Evolutionary conservation across 352 stramenopile species (phyloP).

Genomic region (Phytophthora hybrid): DNA sequence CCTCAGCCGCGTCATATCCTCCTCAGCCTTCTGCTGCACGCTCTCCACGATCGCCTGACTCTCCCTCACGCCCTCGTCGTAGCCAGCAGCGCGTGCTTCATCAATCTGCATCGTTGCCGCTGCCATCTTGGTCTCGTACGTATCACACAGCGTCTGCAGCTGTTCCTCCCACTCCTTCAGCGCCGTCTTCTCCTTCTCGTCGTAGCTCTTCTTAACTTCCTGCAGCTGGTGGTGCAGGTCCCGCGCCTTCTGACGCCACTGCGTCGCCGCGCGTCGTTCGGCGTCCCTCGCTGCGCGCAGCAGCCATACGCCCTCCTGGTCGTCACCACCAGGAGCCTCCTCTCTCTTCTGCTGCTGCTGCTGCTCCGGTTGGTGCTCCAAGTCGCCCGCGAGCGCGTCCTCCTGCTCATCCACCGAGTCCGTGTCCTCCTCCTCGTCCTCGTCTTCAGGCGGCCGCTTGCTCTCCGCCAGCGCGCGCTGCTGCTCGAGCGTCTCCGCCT

Average conservation of each 20-base stretch:
- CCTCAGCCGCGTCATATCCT: constrained; percentile 43
- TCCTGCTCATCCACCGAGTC: constrained; percentile 43
- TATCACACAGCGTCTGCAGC: constrained; percentile 71
- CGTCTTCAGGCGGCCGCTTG: constrained; percentile 40
- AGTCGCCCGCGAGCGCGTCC: constrained; percentile 26
- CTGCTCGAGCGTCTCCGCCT: constrained; percentile 49
- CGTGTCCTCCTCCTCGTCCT: constrained; percentile 48
- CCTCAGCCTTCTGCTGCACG: constrained; percentile 61
- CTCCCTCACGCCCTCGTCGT: constrained; percentile 80
- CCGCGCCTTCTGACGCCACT: constrained; percentile 79
- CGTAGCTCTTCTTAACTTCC: constrained; percentile 46
- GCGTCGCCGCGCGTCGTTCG: constrained; percentile 50
- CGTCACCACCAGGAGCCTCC: constrained; percentile 23
- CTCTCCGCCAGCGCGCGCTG: constrained; percentile 17
- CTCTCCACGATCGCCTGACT: constrained; percentile 76
- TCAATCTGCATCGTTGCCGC: constrained; percentile 82
- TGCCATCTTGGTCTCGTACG: constrained; percentile 78
- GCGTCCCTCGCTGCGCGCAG: constrained; percentile 48
- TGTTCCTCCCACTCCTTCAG: constrained; percentile 62
- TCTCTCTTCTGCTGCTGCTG: constrained; percentile 21
- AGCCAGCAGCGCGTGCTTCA: constrained; percentile 67
- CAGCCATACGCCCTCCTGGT: constrained; percentile 57
- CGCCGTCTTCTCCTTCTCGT: constrained; percentile 57
- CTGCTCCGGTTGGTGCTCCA: constrained; percentile 32
- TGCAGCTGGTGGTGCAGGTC: constrained; percentile 71